Percentiles rank a stretch among this genome's conserved stretches.
Evolutionary conservation across 2,329 filamentous ascomycete species (phyloP).

Genomic region (Aureobasidium sp.): DNA sequence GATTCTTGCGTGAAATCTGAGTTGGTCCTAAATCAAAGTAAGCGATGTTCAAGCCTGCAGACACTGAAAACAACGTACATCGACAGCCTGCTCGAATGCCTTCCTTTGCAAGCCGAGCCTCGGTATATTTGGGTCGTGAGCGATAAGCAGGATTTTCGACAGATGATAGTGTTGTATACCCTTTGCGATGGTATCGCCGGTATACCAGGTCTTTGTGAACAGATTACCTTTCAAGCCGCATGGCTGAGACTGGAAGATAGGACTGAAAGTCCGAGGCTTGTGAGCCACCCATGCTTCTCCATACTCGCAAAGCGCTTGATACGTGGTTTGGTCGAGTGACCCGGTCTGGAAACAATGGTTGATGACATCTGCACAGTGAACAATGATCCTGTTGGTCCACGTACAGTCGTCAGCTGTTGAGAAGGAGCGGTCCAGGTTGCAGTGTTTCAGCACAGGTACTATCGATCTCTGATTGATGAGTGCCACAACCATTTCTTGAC

Average conservation of each 20-base stretch:
- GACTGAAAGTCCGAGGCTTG: conserved; percentile 47
- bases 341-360: conserved; percentile 52
- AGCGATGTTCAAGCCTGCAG: background rate
- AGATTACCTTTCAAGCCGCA: conserved; percentile 26
- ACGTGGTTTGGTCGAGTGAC: conserved; percentile 28
- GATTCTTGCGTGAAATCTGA: conserved; percentile 36
- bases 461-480: conserved; percentile 35
- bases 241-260: conserved; percentile 41
- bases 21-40: conserved; percentile 32
- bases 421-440: conserved; percentile 45
- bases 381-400: conserved; percentile 49
- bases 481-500: conserved; percentile 53
- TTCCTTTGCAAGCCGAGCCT: conserved; percentile 38
- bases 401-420: conserved; percentile 43
- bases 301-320: conserved; percentile 40
- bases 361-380: conserved; percentile 55
- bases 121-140: conserved; percentile 48
- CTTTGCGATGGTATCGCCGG: conserved; percentile 50
- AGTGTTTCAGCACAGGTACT: conserved; percentile 44
- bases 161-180: conserved; percentile 54
- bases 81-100: conserved; percentile 34
- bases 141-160: conserved; percentile 48
- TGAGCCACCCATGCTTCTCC: conserved; percentile 40
- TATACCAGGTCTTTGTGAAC: conserved; percentile 53
- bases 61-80: conserved; percentile 17